These are phyloP conservation scores for Cyberlindnera misumaiensis DNA, from an alignment of 805 yeast species.

Conservation along the genomic window DNA sequence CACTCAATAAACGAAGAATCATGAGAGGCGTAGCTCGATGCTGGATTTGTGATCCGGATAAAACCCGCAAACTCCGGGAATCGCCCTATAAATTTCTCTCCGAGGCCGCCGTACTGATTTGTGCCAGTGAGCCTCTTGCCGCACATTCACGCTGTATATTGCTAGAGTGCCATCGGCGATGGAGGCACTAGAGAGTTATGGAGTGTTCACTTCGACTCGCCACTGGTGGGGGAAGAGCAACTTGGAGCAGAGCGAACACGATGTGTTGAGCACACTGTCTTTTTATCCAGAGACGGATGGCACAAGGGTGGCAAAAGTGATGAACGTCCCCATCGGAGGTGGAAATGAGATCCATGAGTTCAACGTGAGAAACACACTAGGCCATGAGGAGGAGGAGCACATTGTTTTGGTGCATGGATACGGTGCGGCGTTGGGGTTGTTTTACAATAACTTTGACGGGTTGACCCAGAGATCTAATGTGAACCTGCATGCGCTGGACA, in stretches of 20 bases:
- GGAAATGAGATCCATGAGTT: slow-evolving; percentile 64
- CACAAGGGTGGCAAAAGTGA: slow-evolving; percentile 36
- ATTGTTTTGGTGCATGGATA: slow-evolving; percentile 78
- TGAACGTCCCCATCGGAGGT: slow-evolving; percentile 49
- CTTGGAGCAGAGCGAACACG: slow-evolving; percentile 35
- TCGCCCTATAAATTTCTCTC: no score
- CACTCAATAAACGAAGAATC: no score
- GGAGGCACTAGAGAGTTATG: slow-evolving; percentile 2
- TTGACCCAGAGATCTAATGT: slow-evolving; percentile 44
- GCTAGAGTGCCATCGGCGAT: neutral
- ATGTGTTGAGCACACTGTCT: slow-evolving; percentile 50
- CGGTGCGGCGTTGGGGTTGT: slow-evolving; percentile 79
- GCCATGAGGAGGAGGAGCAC: slow-evolving; percentile 29
- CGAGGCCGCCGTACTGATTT: no score
- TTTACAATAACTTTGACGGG: slow-evolving; percentile 54
- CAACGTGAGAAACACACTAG: slow-evolving; percentile 41
- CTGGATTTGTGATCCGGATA: no score
- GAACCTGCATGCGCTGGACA: slow-evolving; percentile 52
- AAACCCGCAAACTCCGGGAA: no score
- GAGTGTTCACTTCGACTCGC: slow-evolving; percentile 28
- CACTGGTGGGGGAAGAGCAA: slow-evolving; percentile 37
- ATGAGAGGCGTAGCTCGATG: no score
- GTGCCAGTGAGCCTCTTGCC: no score
- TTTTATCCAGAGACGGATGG: slow-evolving; percentile 51
- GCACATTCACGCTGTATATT: no score